Percentiles rank a stretch among this genome's conserved stretches.
Evolutionary conservation across 2,329 filamentous ascomycete genomes (phyloP).

Genomic region (Mycosphaerella arachidis): DNA sequence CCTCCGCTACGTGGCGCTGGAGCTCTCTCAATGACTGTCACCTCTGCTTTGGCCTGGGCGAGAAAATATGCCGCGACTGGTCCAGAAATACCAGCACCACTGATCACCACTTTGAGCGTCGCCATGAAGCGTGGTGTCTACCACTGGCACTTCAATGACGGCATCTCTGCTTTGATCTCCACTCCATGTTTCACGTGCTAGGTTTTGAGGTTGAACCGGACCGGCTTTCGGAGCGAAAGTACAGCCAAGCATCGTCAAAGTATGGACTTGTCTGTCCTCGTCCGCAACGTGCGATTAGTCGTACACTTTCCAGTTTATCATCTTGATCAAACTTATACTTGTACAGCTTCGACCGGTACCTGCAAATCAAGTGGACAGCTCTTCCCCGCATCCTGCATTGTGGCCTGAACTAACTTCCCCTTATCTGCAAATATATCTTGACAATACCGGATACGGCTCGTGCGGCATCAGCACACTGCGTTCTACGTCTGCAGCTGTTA

Average conservation of each 20-base stretch:
- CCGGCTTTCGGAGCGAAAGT: not conserved
- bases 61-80: slow-evolving; percentile 35
- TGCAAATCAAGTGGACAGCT: no score
- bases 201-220: not conserved
- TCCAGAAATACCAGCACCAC: slow-evolving; percentile 36
- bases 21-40: slow-evolving; percentile 35
- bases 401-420: no score
- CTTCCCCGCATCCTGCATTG: no score
- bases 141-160: not conserved
- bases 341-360: no score
- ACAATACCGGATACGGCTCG: no score
- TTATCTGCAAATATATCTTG: no score
- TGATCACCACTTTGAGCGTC: slow-evolving; percentile 31
- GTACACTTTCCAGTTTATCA: not conserved
- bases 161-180: not conserved
- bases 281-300: not conserved
- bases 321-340: no score
- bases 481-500: no score
- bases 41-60: slow-evolving; percentile 30
- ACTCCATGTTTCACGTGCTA: not conserved
- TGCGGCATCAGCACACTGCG: no score
- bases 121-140: slow-evolving; percentile 2
- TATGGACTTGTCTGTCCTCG: not conserved
- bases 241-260: not conserved
- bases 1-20: slow-evolving; percentile 16